Conservation (phyloP, 331 rosid species). For the Saraca asoca region DNA sequence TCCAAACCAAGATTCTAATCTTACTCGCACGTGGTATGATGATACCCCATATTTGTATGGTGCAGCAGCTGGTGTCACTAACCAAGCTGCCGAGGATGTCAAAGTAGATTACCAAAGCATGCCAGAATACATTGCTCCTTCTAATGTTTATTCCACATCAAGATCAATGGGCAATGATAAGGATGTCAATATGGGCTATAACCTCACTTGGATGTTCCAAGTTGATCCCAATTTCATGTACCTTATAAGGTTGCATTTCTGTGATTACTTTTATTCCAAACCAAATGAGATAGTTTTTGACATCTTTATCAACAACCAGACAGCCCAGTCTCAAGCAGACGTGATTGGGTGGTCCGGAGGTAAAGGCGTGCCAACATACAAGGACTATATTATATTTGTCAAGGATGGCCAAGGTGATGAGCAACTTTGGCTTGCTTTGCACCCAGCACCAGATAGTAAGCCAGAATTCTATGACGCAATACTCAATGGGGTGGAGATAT, state of each 20-base stretch:
- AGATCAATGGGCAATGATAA: constrained; percentile 68
- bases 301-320: constrained; percentile 70
- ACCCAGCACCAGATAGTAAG: constrained; percentile 40
- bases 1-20: constrained; percentile 66
- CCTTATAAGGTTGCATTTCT: constrained; percentile 75
- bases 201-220: constrained; percentile 80
- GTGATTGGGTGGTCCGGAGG: constrained; percentile 68
- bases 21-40: constrained; percentile 75
- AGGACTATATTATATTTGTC: constrained; percentile 53
- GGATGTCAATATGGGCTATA: constrained; percentile 44
- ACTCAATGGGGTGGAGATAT: constrained; percentile 79
- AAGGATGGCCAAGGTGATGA: constrained; percentile 37
- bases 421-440: constrained; percentile 65
- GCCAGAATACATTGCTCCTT: constrained; percentile 63
- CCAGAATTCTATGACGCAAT: constrained; percentile 63
- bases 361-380: constrained; percentile 53
- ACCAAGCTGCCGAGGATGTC: constrained; percentile 35
- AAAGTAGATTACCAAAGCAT: constrained; percentile 45
- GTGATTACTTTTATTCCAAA: constrained; percentile 48
- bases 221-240: constrained; percentile 79
- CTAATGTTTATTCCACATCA: constrained; percentile 53
- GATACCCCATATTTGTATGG: constrained; percentile 69
- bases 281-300: constrained; percentile 61
- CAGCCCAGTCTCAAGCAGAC: constrained; percentile 55
- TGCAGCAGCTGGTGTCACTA: constrained; percentile 54